Conservation (phyloP, 345 rosid genomes). For the Melaleuca quinquenervia region DNA sequence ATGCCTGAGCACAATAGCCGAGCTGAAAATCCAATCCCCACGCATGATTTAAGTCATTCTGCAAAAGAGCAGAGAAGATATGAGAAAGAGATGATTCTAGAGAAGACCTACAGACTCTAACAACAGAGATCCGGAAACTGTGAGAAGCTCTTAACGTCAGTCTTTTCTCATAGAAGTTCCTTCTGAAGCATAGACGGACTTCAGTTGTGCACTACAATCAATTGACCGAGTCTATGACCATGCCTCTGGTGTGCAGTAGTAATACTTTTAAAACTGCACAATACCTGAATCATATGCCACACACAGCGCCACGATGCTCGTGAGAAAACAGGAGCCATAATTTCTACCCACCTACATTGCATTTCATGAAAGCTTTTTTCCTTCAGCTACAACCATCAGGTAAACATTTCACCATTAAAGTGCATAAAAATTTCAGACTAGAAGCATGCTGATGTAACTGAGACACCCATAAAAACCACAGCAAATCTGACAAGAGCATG, state of each 20-base stretch:
- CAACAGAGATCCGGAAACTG: not conserved
- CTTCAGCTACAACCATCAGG: not conserved
- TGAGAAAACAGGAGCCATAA: constrained; percentile 96
- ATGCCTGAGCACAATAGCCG: constrained; percentile 76
- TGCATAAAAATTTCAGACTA: not conserved
- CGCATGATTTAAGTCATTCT: constrained; percentile 70
- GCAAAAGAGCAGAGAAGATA: not conserved
- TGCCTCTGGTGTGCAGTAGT: not conserved
- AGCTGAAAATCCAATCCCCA: constrained; percentile 80
- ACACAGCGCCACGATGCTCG: constrained; percentile 67
- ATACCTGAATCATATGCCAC: constrained; percentile 84
- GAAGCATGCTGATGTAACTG: not conserved
- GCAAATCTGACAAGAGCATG: not conserved
- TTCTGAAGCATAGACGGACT: not conserved
- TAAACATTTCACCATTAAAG: not conserved
- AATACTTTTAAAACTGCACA: not conserved
- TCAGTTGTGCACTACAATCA: not conserved
- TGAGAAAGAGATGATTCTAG: not conserved
- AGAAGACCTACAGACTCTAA: not conserved
- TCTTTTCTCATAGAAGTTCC: not conserved
- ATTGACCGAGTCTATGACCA: not conserved
- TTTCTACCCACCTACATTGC: constrained; percentile 58
- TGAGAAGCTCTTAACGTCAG: not conserved
- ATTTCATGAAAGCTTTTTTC: not conserved
- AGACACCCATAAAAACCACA: not conserved